Conservation (phyloP, 2,329 filamentous ascomycete species). For the Sodiomyces alkalinus region DNA sequence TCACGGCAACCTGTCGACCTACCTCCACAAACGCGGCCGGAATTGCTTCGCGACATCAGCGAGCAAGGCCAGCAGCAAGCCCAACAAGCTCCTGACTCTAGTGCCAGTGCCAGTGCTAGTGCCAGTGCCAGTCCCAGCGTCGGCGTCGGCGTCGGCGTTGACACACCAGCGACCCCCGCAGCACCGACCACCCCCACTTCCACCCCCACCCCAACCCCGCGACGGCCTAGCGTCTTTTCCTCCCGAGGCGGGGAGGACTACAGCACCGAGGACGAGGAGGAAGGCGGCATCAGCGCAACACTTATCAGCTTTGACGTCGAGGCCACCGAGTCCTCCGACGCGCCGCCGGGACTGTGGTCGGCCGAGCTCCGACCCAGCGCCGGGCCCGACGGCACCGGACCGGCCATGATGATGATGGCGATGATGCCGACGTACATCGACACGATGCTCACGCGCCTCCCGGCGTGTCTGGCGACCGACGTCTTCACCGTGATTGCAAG, state of each 20-base stretch:
- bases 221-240: constrained; percentile 31
- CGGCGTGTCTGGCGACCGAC: constrained; percentile 29
- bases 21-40: neutral
- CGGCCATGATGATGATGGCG: constrained; percentile 14
- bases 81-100: neutral
- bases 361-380: constrained; percentile 40
- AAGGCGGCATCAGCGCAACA: constrained; percentile 38
- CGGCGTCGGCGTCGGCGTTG: no score
- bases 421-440: constrained; percentile 23
- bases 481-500: constrained; percentile 28
- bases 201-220: constrained; percentile 17
- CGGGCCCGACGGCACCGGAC: constrained; percentile 14
- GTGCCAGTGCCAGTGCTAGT: no score
- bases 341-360: constrained; percentile 38
- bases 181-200: constrained; percentile 6
- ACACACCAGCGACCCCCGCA: no score
- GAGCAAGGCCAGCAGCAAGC: constrained; percentile 1
- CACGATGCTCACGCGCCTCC: constrained; percentile 34
- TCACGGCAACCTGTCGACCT: neutral
- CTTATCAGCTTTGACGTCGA: constrained; percentile 48
- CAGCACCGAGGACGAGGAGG: constrained; percentile 39
- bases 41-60: constrained; percentile 12
- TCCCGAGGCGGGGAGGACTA: constrained; percentile 32
- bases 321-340: constrained; percentile 35
- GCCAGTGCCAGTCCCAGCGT: no score